Evolutionary conservation across 805 yeast genomes (phyloP), one percentile per base, ranked within the genome.

Genomic region (Candida boleticola): DNA sequence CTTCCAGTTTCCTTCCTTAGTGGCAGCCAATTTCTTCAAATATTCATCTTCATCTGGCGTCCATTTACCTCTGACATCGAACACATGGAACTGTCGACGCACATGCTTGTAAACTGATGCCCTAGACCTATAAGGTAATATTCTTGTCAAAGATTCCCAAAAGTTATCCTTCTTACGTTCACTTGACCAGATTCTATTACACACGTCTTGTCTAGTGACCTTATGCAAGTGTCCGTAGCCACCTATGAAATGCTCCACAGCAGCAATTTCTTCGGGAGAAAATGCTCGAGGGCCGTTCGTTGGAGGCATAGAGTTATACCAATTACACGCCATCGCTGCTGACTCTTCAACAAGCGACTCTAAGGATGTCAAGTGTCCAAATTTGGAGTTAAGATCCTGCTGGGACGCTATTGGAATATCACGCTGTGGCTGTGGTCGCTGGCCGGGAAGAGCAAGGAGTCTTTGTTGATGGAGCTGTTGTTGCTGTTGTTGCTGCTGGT

Each of bases 21-120:
- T 79, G 7, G 74, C 61, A 9, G 87, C 86, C 39, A 87, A 65
- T 41, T 73, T 74, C 1, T 80, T 79, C 40, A 92, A 69, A 37
- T 74, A 73, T 29, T 66, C 75, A 61, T 92, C 97, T 47, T 90
- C 97, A 46, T 80, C 88, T 6, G 78, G 70, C 1, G 85, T 82
- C 98, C 98, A 92, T 56, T 82, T 88, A 23, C 96, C 98, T 46
- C 98, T 74, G 21, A 83, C 88, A 27, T 82, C 82, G 56, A 89
- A 92, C 21, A 88, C 79, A 62, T 92, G 97, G 57, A 89, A 92
- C 41, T 86, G 80, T 55, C 98, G 74, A 55, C 97, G 74, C 3
- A 92, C 95, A 59, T 92, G 98, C 60, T 92, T 92, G 65, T 92
- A 92, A 5, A 92, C 80, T 2, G 95, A 84, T 0, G 97, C 95